Base-by-base conservation (phyloP, 805 yeast species). In the Monosporozyma unispora region DNA sequence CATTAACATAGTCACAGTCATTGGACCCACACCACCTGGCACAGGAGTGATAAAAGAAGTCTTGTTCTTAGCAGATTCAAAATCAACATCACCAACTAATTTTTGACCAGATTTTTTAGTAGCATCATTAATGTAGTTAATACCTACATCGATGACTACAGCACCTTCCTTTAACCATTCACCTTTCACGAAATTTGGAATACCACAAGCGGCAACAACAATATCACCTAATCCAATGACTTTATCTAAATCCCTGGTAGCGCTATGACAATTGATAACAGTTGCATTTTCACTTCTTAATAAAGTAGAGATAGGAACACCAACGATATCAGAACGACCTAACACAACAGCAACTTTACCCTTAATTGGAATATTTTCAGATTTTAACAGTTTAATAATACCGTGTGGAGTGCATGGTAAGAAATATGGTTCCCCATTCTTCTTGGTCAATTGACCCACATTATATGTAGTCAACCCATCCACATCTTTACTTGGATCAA, bases 21-120 rank as follows among this genome's bases (percentile, higher is more conserved):
- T 91, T 55, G 99, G 99, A 39, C 99, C 99, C 54, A 91, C 98
- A 59, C 98, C 98, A 64, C 98, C 98, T 29, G 99, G 99, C 49
- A 91, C 99, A 16, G 99, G 99, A 5, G 98, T 90, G 54, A 93
- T 78, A 58, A 76, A 78, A 7, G 82, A 73, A 4, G 89, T 82
- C 54, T 73, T 77, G 37, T 70, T 67, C 50, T 74, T 68, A 48
- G 87, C 90, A 28, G 81, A 71, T 48, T 73, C 84, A 61, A 75
- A 91, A 60, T 90, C 96, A 42, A 88, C 96, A 66, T 91, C 99
- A 54, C 99, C 99, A n/a, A 87, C 96, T 64, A 91, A 73, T 63
- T 82, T 80, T 61, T 75, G 79, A 21, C 97, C 97, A 22, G 85
- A 80, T 63, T 84, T 84, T 59, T 80, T 83, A 28, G 81, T 64